phyloP scores from a whole-genome alignment of 805 yeast species.

The Teunomyces gatunensis region DNA sequence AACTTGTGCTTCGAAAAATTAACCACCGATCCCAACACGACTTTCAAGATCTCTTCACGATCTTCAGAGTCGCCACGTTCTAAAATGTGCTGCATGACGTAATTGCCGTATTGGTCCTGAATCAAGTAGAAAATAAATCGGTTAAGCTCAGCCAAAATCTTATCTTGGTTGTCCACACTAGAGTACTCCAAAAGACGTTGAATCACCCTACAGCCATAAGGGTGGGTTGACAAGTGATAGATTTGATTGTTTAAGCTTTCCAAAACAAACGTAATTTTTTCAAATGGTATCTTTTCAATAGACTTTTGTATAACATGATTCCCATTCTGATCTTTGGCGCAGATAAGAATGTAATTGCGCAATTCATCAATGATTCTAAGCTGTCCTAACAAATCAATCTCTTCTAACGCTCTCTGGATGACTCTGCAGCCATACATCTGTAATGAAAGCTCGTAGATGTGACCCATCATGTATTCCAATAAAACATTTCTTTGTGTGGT shows the following conservation, averaged over 20 bases:
- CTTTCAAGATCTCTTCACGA: conserved; percentile 57
- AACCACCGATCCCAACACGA: conserved; percentile 71
- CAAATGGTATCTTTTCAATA: conserved; percentile 80
- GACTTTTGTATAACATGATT: conserved; percentile 97
- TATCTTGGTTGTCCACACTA: conserved; percentile 57
- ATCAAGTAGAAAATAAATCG: conserved; percentile 71
- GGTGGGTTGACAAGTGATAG: conserved; percentile 87
- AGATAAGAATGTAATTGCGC: conserved; percentile 55
- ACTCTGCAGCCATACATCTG: conserved; percentile 99
- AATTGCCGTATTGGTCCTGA: conserved; percentile 97
- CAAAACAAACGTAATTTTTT: conserved; percentile 65
- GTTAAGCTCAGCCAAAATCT: conserved; percentile 68
- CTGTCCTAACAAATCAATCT: conserved; percentile 62
- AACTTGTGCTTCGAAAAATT: conserved; percentile 92
- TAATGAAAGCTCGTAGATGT: conserved; percentile 69
- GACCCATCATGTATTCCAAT: conserved; percentile 69
- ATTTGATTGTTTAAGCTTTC: conserved; percentile 68
- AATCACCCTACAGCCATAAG: conserved; percentile 96
- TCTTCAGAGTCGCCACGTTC: conserved; percentile 73
- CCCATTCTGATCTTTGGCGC: conserved; percentile 89
- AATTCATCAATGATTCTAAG: conserved; percentile 68
- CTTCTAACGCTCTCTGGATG: conserved; percentile 89
- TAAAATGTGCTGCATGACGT: conserved; percentile 93
- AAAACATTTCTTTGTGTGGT: conserved; percentile 65
- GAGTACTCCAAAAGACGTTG: conserved; percentile 89